Conservation (phyloP, 306 rosid species). For the Macrotyloma uniflorum region DNA sequence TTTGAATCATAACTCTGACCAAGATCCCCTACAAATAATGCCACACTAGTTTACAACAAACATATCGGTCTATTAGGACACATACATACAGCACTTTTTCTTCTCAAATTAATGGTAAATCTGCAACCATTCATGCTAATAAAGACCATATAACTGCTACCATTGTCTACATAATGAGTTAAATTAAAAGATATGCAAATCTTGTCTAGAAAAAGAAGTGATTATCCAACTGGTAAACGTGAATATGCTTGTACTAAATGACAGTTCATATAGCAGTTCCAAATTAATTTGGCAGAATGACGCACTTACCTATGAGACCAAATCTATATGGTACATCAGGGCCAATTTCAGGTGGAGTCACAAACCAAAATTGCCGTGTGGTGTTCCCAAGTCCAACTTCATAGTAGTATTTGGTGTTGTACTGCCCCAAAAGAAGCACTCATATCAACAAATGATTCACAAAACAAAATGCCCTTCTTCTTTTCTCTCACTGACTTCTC, state of each 20-base stretch:
- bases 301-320: conserved; percentile 78
- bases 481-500: conserved; percentile 4
- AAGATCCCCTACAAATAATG: conserved; percentile 70
- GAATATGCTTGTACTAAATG: background rate
- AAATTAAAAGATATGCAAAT: background rate
- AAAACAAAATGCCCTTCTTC: conserved; percentile 21
- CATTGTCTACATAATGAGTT: background rate
- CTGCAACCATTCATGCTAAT: background rate
- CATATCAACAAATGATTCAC: conserved; percentile 21
- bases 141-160: background rate
- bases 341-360: conserved; percentile 81
- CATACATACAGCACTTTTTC: background rate
- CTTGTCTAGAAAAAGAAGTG: background rate
- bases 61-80: background rate
- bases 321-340: conserved; percentile 91
- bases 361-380: conserved; percentile 74
- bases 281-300: background rate
- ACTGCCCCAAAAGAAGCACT: conserved; percentile 49
- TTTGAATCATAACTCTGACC: conserved; percentile 93
- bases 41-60: conserved; percentile 15
- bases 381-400: conserved; percentile 69
- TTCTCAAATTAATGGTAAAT: background rate
- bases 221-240: background rate
- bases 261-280: background rate
- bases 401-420: conserved; percentile 76